Percentiles rank a stretch among this genome's conserved stretches.
Evolutionary conservation across 2,329 filamentous ascomycete genomes (phyloP).

Genomic region (Ascosphaera pollenicola): DNA sequence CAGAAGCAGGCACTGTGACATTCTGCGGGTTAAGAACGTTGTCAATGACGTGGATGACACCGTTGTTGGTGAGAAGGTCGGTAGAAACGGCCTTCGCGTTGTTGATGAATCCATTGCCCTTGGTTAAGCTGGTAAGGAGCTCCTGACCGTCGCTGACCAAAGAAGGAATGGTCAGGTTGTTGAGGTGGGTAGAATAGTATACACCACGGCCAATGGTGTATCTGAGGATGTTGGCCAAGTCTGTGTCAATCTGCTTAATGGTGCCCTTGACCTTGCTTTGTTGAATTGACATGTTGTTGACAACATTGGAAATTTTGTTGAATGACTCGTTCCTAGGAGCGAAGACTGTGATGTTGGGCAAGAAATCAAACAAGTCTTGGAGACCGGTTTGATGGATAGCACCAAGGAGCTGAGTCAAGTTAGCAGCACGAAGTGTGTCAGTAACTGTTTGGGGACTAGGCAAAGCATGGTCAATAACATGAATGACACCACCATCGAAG

Average conservation of each 20-base stretch:
- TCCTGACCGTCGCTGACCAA: conserved; percentile 24
- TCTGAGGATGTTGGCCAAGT: conserved; percentile 31
- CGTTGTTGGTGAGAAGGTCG: conserved; percentile 31
- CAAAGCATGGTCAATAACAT: conserved; percentile 29
- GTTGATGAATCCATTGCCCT: conserved; percentile 26
- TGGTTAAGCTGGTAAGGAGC: conserved; percentile 22
- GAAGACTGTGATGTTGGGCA: conserved; percentile 16
- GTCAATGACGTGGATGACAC: conserved; percentile 32
- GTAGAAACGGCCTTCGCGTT: conserved; percentile 28
- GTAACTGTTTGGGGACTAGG: conserved; percentile 24
- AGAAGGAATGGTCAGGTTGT: conserved; percentile 16
- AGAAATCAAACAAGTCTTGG: conserved; percentile 14
- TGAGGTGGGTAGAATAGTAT: conserved; percentile 27
- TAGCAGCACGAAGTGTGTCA: conserved; percentile 19
- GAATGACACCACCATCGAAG: conserved; percentile 33
- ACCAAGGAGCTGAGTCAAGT: conserved; percentile 25
- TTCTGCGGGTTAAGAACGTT: conserved; percentile 36
- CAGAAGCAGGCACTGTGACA: conserved; percentile 12
- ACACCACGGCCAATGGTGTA: conserved; percentile 43
- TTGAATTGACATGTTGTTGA: conserved; percentile 3
- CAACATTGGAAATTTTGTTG: conserved; percentile 3
- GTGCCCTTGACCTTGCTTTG: background rate
- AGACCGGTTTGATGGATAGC: conserved; percentile 23
- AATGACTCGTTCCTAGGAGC: conserved; percentile 5
- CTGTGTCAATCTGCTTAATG: conserved; percentile 8